phyloP scores from a whole-genome alignment of 2,329 filamentous ascomycete species.

The Septoria petroselini region DNA sequence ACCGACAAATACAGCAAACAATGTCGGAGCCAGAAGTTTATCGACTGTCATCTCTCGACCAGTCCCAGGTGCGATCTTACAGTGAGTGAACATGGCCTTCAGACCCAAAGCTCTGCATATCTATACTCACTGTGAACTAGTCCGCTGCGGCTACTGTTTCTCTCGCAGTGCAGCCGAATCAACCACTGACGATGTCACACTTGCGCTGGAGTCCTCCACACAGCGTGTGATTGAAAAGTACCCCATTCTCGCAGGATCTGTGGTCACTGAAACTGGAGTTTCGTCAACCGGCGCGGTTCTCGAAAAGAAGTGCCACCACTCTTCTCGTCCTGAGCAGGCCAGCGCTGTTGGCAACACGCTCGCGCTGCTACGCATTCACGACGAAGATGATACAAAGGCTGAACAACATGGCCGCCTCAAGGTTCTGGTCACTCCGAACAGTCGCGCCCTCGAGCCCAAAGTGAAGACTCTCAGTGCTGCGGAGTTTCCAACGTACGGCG shows the following conservation, averaged over 20 bases:
- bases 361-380: neutral
- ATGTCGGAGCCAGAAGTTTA: slow-evolving; percentile 20
- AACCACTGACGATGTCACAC: slow-evolving; percentile 3
- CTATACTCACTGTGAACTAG: neutral
- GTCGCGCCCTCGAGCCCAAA: slow-evolving; percentile 20
- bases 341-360: neutral
- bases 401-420: slow-evolving; percentile 18
- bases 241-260: slow-evolving; percentile 14
- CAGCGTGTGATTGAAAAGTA: slow-evolving; percentile 22
- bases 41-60: slow-evolving; percentile 28
- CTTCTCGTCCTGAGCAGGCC: slow-evolving; percentile 1
- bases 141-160: slow-evolving; percentile 26
- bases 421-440: slow-evolving; percentile 17
- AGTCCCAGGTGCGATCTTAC: slow-evolving; percentile 20
- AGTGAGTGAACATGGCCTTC: slow-evolving; percentile 1
- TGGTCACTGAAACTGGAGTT: neutral
- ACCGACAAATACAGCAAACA: slow-evolving; percentile 6
- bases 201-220: slow-evolving; percentile 13
- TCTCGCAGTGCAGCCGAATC: slow-evolving; percentile 13
- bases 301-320: neutral
- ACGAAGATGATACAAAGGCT: slow-evolving; percentile 1
- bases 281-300: neutral
- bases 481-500: slow-evolving; percentile 12
- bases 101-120: neutral
- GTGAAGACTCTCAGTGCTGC: slow-evolving; percentile 11